A percentile compares a stretch with the other conserved stretches of the same genome.
Evolutionary conservation across 2,329 filamentous ascomycete species (phyloP).

Genomic region (Penicillium hordei): DNA sequence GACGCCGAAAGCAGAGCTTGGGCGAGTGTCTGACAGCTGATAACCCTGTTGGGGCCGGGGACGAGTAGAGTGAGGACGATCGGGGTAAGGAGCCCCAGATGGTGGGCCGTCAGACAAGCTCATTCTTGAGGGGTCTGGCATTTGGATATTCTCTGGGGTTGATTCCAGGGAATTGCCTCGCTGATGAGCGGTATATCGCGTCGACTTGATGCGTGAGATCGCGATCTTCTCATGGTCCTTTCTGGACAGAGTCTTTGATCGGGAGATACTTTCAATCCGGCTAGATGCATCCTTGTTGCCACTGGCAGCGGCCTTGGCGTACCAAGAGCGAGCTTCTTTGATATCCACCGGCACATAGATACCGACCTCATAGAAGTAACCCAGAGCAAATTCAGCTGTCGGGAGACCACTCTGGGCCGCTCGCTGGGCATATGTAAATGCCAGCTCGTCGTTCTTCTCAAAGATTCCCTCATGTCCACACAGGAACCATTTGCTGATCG

Average conservation of each 20-base stretch:
- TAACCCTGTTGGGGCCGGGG: constrained; percentile 37
- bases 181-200: constrained; percentile 65
- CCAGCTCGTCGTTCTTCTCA: constrained; percentile 91
- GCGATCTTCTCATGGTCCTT: constrained; percentile 91
- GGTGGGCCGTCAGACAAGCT: constrained; percentile 36
- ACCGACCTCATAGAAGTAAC: constrained; percentile 96
- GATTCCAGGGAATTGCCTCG: constrained; percentile 42
- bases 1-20: constrained; percentile 50
- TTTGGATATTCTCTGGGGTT: constrained; percentile 45
- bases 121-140: constrained; percentile 51
- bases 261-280: constrained; percentile 79
- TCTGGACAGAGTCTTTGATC: constrained; percentile 81
- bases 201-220: constrained; percentile 78
- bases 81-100: constrained; percentile 47
- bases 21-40: constrained; percentile 41
- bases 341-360: constrained; percentile 85
- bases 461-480: constrained; percentile 93
- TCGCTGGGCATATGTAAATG: constrained; percentile 85
- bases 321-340: constrained; percentile 82
- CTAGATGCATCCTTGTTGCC: constrained; percentile 86
- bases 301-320: constrained; percentile 81
- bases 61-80: constrained; percentile 36
- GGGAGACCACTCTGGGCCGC: constrained; percentile 78
- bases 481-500: constrained; percentile 97
- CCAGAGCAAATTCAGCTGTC: constrained; percentile 93